A percentile compares a stretch with the other conserved stretches of the same genome.
Conservation (phyloP, 2,329 filamentous ascomycete species). For the Epichloe amarillans region DNA sequence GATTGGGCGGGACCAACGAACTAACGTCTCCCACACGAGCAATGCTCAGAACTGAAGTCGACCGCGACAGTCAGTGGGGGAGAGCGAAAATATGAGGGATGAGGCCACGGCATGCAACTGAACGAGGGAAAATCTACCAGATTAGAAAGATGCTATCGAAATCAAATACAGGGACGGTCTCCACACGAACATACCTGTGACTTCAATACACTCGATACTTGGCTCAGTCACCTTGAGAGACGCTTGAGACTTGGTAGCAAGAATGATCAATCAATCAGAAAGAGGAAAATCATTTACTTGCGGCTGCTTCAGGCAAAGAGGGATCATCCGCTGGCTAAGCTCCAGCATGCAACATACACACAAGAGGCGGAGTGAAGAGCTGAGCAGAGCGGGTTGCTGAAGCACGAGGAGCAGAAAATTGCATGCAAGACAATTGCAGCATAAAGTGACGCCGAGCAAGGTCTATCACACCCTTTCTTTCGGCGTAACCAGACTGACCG, state of each 20-base stretch:
- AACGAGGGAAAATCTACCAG: constrained; percentile 7
- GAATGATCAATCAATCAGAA: background rate
- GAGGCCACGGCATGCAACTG: constrained; percentile 25
- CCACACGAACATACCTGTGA: constrained; percentile 15
- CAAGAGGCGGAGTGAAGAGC: background rate
- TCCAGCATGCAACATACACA: background rate
- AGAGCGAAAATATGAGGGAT: constrained; percentile 21
- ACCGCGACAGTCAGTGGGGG: constrained; percentile 32
- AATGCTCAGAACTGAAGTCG: constrained; percentile 28
- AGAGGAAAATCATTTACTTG: background rate
- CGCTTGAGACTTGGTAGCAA: background rate
- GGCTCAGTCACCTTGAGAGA: background rate
- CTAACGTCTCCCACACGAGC: constrained; percentile 48
- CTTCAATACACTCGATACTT: constrained; percentile 1
- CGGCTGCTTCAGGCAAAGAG: background rate
- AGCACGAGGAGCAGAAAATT: background rate
- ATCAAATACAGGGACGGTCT: constrained; percentile 5
- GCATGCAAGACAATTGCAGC: background rate
- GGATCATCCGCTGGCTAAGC: background rate
- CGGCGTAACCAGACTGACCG: background rate
- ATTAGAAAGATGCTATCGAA: constrained; percentile 8
- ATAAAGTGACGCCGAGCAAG: background rate
- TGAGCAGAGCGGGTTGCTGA: background rate
- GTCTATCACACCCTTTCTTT: background rate
- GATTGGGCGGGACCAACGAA: constrained; percentile 45